Evolutionary conservation across 2,329 filamentous ascomycete species (phyloP).

Genomic region (Karstenula rhodostoma): DNA sequence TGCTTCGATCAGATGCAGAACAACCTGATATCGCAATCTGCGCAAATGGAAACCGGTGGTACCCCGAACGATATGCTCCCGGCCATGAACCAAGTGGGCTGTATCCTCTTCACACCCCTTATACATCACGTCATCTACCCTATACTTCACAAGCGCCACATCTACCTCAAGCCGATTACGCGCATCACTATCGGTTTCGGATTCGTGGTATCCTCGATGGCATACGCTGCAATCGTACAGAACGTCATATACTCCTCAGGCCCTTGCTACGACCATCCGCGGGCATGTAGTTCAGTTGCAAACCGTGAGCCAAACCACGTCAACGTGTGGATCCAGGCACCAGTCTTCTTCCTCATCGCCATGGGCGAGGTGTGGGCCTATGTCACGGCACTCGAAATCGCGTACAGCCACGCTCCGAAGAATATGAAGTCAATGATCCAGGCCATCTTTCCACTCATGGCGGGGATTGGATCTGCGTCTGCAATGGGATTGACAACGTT

Average conservation of each 20-base stretch:
- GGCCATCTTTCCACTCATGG: constrained; percentile 44
- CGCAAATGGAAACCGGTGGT: constrained; percentile 42
- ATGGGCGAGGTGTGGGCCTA: constrained; percentile 55
- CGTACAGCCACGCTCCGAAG: constrained; percentile 54
- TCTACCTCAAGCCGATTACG: constrained; percentile 39
- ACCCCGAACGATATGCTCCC: constrained; percentile 49
- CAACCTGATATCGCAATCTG: constrained; percentile 49
- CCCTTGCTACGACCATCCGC: constrained; percentile 48
- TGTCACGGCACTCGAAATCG: constrained; percentile 54
- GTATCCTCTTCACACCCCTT: constrained; percentile 43
- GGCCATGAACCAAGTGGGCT: constrained; percentile 42
- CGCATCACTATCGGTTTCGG: constrained; percentile 43
- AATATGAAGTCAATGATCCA: constrained; percentile 52
- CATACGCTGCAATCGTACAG: constrained; percentile 42
- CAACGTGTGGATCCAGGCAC: constrained; percentile 52
- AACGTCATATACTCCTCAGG: constrained; percentile 40
- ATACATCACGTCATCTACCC: constrained; percentile 42
- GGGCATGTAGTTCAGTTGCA: constrained; percentile 32
- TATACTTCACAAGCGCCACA: constrained; percentile 34
- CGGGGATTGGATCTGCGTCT: constrained; percentile 39
- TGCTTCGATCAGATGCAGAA: constrained; percentile 52
- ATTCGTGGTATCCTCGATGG: constrained; percentile 40
- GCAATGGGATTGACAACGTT: constrained; percentile 44
- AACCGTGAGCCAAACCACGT: constrained; percentile 30
- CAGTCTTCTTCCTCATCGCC: constrained; percentile 51